Evolutionary conservation across 768 basidiomycete species (phyloP), one percentile per base, ranked within the genome.

Genomic region (Saitozyma sp.): DNA sequence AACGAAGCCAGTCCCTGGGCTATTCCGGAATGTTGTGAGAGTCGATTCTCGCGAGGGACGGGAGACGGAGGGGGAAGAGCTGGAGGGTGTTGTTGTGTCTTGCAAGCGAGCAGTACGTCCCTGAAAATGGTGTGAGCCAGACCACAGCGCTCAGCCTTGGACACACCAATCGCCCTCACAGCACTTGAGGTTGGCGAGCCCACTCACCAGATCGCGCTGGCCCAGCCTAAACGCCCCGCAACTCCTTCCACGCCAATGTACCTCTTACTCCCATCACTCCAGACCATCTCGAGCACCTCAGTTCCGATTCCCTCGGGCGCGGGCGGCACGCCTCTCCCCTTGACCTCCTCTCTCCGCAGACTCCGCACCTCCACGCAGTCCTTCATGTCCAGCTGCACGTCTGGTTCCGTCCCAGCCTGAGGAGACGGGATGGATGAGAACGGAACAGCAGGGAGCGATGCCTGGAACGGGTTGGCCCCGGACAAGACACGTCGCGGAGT

Each of bases 201-300:
- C 14, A 68, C 71, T 63, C 56, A 71, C 73, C 74, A 75, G 16
- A 78, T 72, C 6, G 74, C 74, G 54, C 70, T 72, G 64, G 75
- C 69, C 76, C 76, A 78, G 14, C 74, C 74, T 13, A 75, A 51
- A 20, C 76, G 59, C 3, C 72, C 72, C 1, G 58, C 69, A 10
- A 78, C 67, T 2, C 74, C 74, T 46, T 75, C 76, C 0, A 75
- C 72, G 0, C 70, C 76, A 0, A 75, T 57, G 62, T 78, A 78
- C 20, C 70, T 56, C 56, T 66, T 74, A 42, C 57, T 62, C 1
- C 71, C 68, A 64, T 75, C 73, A n/a, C 59, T 60, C 70, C 74
- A 78, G 8, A 64, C 62, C 66, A 78, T 68, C 54, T 75, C 76
- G 46, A 78, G 46, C 1, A 78, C 70, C 54, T 75, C 76, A 6